Percentiles rank a stretch among this genome's conserved stretches.
Conservation (phyloP, 805 yeast genomes). For the Suhomyces prunicola region DNA sequence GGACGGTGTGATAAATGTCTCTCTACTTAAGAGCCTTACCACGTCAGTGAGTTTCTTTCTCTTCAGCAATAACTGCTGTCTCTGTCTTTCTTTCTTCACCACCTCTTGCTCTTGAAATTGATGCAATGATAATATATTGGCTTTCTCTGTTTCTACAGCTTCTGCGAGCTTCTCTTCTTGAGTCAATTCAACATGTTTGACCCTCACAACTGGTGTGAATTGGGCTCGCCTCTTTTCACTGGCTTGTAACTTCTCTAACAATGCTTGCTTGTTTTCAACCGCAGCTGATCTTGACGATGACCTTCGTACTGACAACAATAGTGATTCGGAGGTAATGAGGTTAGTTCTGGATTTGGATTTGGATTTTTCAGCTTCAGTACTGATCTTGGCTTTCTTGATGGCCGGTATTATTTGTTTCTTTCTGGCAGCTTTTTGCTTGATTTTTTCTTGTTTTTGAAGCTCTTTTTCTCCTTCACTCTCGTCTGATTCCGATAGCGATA, state of each 20-base stretch:
- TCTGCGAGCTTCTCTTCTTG: slow-evolving; percentile 74
- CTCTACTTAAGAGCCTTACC: slow-evolving; percentile 48
- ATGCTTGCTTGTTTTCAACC: slow-evolving; percentile 70
- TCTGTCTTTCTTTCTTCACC: slow-evolving; percentile 71
- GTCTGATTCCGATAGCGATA: slow-evolving; percentile 49
- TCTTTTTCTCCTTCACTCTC: slow-evolving; percentile 72
- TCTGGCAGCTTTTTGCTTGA: slow-evolving; percentile 27
- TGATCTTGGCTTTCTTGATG: slow-evolving; percentile 30
- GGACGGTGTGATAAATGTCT: slow-evolving; percentile 55
- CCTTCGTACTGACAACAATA: slow-evolving; percentile 56
- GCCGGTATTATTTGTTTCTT: slow-evolving; percentile 24
- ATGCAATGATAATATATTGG: slow-evolving; percentile 69
- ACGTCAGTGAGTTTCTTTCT: slow-evolving; percentile 60
- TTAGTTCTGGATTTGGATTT: slow-evolving; percentile 33
- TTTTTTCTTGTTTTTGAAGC: slow-evolving; percentile 44
- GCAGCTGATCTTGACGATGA: slow-evolving; percentile 78
- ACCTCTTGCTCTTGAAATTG: slow-evolving; percentile 82
- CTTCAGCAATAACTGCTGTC: slow-evolving; percentile 66
- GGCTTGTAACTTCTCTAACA: slow-evolving; percentile 65
- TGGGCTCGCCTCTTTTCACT: slow-evolving; percentile 60
- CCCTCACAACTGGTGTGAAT: slow-evolving; percentile 39
- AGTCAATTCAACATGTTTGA: slow-evolving; percentile 51
- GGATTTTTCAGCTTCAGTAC: slow-evolving; percentile 15
- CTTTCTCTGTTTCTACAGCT: slow-evolving; percentile 81
- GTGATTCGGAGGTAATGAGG: slow-evolving; percentile 43